These are phyloP conservation scores for Chlorella variabilis DNA, from an alignment of 163 green algal genomes.

Conservation along the genomic window DNA sequence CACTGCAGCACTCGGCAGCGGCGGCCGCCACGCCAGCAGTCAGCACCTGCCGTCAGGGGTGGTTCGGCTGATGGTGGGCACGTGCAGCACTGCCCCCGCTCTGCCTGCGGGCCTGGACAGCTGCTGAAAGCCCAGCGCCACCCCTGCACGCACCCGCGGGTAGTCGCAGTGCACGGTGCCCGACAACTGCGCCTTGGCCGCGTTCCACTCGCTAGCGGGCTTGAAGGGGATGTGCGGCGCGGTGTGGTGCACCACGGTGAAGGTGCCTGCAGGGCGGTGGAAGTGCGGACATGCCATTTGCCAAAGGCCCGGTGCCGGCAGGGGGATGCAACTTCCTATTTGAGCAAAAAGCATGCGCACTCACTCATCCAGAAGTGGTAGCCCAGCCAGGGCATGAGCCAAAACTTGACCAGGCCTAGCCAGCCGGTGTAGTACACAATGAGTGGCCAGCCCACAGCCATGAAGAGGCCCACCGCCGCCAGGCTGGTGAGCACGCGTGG, in stretches of 20 bases:
- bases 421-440: constrained; percentile 79
- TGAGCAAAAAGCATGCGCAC: not conserved
- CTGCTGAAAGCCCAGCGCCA: not conserved
- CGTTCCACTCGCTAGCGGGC: constrained; percentile 86
- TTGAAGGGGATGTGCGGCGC: constrained; percentile 97
- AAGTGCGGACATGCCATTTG: no score
- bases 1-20: constrained; percentile 47
- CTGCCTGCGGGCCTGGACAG: not conserved
- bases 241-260: constrained; percentile 96
- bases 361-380: constrained; percentile 99
- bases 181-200: constrained; percentile 87
- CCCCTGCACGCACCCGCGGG: constrained; percentile 55
- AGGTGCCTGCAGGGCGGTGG: constrained; percentile 66
- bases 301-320: not conserved
- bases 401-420: constrained; percentile 90
- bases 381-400: constrained; percentile 97
- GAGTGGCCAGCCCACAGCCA: constrained; percentile 68
- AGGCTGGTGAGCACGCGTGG: constrained; percentile 83
- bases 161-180: constrained; percentile 90
- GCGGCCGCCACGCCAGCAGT: not conserved
- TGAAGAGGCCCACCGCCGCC: constrained; percentile 82
- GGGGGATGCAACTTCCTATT: not conserved
- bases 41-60: not conserved
- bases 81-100: no score
- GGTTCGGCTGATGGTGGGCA: no score